Evolutionary conservation across 106 monocot genomes (phyloP).

Genomic region (Iris macrosiphon): DNA sequence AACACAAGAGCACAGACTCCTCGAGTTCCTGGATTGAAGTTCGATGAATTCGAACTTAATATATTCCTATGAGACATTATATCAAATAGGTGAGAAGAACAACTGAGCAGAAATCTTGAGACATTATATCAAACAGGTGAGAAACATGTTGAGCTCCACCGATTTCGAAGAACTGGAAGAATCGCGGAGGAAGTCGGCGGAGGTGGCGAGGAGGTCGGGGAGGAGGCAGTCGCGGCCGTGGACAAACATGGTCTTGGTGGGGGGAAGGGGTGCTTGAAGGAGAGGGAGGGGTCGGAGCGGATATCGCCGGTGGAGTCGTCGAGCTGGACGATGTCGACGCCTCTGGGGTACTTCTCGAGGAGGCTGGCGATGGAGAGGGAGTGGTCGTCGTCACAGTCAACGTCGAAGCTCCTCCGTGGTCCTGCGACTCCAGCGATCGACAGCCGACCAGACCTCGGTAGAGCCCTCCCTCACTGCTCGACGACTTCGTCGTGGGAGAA

Average conservation of each 20-base stretch:
- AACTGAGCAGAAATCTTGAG: too few relatives aligned
- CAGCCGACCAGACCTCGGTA: too few relatives aligned
- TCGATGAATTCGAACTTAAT: too few relatives aligned
- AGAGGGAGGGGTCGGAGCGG: slow-evolving; percentile 63
- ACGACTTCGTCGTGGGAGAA: too few relatives aligned
- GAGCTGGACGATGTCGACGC: slow-evolving; percentile 95
- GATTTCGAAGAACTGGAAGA: background rate
- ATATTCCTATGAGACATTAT: too few relatives aligned
- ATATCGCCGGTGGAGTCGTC: slow-evolving; percentile 98
- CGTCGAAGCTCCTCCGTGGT: too few relatives aligned
- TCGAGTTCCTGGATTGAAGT: too few relatives aligned
- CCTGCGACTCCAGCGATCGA: too few relatives aligned
- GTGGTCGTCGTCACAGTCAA: slow-evolving; percentile 95
- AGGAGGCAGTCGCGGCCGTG: slow-evolving; percentile 76
- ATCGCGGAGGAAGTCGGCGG: slow-evolving; percentile 82
- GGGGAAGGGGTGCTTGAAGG: slow-evolving; percentile 97
- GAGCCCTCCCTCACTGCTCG: too few relatives aligned
- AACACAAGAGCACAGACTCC: too few relatives aligned
- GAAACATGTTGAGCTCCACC: slow-evolving; percentile 38
- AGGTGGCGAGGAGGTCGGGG: slow-evolving; percentile 93
- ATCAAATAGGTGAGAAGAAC: too few relatives aligned
- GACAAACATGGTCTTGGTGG: slow-evolving; percentile 88
- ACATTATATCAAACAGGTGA: too few relatives aligned
- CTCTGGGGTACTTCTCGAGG: slow-evolving; percentile 74
- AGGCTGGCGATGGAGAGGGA: slow-evolving; percentile 85